A percentile compares a stretch with the other conserved stretches of the same genome.
Evolutionary conservation across 2,329 filamentous ascomycete species (phyloP).

Genomic region (Biscogniauxia sp.): DNA sequence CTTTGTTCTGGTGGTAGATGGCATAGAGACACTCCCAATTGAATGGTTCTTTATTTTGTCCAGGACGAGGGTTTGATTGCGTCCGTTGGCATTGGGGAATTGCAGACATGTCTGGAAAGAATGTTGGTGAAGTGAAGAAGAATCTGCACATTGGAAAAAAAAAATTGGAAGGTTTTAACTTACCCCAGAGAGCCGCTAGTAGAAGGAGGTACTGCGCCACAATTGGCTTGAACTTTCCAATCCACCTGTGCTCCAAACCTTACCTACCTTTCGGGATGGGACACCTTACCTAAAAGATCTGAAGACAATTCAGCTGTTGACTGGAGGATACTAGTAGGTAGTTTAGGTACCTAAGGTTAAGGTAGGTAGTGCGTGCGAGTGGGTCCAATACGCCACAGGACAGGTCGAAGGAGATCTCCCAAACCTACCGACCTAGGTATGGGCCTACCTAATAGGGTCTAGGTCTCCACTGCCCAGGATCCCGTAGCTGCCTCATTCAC

Average conservation of each 20-base stretch:
- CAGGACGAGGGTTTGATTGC: neutral
- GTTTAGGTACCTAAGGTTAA: too few relatives aligned
- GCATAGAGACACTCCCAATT: neutral
- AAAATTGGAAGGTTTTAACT: conserved; percentile 4
- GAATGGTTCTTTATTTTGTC: neutral
- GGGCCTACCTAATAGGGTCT: neutral
- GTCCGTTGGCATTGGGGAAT: neutral
- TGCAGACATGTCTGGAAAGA: neutral
- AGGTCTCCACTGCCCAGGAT: neutral
- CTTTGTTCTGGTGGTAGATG: neutral
- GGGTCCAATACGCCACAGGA: neutral
- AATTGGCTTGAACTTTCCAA: neutral
- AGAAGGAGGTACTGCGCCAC: conserved; percentile 11
- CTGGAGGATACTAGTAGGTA: neutral
- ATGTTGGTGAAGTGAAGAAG: conserved; percentile 4
- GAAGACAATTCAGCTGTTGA: neutral
- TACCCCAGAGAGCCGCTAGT: neutral
- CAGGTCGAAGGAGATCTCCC: neutral
- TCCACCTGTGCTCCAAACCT: too few relatives aligned
- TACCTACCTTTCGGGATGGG: too few relatives aligned
- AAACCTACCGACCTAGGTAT: too few relatives aligned
- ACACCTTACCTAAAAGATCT: too few relatives aligned
- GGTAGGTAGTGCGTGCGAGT: neutral
- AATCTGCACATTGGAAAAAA: conserved; percentile 4
- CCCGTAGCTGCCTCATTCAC: neutral